Conservation (phyloP, 768 basidiomycete genomes). For the Candolleomyces eurysporus region DNA sequence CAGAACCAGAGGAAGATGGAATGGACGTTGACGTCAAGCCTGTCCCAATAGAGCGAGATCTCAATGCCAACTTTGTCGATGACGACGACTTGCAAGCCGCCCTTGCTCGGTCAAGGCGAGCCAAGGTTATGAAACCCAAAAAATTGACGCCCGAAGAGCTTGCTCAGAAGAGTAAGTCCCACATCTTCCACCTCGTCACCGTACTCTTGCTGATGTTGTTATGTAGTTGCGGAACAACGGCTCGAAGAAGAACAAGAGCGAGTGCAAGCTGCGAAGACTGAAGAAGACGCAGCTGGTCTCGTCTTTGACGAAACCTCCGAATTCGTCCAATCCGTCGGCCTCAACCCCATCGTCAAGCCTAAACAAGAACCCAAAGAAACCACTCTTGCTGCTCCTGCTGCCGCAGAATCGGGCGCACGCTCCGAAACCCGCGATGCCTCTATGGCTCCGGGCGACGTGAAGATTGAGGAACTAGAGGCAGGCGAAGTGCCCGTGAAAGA, state of each 20-base stretch:
- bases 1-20: constrained; percentile 51
- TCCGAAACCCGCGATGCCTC: constrained; percentile 54
- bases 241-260: constrained; percentile 49
- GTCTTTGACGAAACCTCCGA: constrained; percentile 97
- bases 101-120: constrained; percentile 80
- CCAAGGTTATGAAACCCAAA: constrained; percentile 73
- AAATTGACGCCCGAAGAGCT: constrained; percentile 82
- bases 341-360: constrained; percentile 50
- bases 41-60: constrained; percentile 65
- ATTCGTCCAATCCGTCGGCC: constrained; percentile 85
- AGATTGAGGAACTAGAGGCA: constrained; percentile 74
- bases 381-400: constrained; percentile 2
- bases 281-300: constrained; percentile 54
- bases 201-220: not conserved
- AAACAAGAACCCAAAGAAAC: constrained; percentile 48
- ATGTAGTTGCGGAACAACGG: constrained; percentile 63
- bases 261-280: constrained; percentile 29
- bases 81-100: constrained; percentile 98
- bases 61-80: constrained; percentile 91
- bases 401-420: constrained; percentile 9
- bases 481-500: constrained; percentile 80
- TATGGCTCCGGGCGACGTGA: constrained; percentile 58
- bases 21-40: constrained; percentile 85
- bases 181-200: not conserved
- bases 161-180: constrained; percentile 64